A percentile compares a stretch with the other conserved stretches of the same genome.
phyloP scores from a whole-genome alignment of 805 yeast genomes.

The Saccharomyces jurei region DNA sequence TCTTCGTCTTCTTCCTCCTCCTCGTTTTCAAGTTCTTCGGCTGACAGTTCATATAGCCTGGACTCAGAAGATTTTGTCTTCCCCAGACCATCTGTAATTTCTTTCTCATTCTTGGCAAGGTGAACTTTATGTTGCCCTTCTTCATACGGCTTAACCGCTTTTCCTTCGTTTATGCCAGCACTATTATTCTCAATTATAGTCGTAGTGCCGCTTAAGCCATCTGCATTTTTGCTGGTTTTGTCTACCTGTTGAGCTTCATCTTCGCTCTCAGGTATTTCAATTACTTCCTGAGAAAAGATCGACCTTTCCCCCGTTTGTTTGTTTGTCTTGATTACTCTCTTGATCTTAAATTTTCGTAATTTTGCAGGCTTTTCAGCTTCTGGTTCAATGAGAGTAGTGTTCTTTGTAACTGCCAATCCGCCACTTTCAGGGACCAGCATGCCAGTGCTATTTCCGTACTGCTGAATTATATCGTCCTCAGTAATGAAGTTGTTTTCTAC shows the following conservation, averaged over 20 bases:
- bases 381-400: neutral
- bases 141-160: neutral
- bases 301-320: conserved; percentile 36
- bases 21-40: neutral
- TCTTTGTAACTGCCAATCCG: conserved; percentile 11
- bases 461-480: conserved; percentile 1
- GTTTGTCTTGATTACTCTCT: conserved; percentile 34
- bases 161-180: neutral
- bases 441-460: neutral
- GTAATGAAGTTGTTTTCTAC: conserved; percentile 33
- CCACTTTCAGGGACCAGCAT: neutral
- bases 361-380: neutral
- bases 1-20: neutral
- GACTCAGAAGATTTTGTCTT: neutral
- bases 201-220: neutral
- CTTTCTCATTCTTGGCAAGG: neutral
- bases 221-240: neutral
- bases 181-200: neutral
- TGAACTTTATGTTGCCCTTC: neutral
- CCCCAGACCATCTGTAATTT: neutral
- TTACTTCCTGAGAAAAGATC: conserved; percentile 29
- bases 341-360: conserved; percentile 29
- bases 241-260: neutral
- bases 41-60: neutral
- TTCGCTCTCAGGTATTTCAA: conserved; percentile 6